phyloP scores from a whole-genome alignment of 208 protist species.

The Leishmania mexicana region DNA sequence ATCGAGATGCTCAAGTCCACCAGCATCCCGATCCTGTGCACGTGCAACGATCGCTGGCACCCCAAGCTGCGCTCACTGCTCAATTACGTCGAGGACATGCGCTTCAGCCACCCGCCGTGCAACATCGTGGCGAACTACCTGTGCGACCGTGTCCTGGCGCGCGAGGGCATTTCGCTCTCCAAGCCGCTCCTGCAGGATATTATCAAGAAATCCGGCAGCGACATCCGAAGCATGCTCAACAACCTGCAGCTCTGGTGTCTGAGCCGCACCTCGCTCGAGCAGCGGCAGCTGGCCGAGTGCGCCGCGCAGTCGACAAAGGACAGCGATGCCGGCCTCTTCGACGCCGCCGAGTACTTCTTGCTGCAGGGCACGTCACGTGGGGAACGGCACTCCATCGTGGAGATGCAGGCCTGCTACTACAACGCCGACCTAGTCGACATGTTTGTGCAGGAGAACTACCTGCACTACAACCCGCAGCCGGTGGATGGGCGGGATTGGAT shows the following conservation, averaged over 20 bases:
- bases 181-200: constrained; percentile 89
- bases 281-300: constrained; percentile 66
- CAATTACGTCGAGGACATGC: constrained; percentile 96
- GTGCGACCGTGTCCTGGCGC: constrained; percentile 88
- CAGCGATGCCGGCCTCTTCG: constrained; percentile 92
- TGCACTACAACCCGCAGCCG: constrained; percentile 81
- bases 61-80: constrained; percentile 94
- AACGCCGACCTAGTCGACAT: constrained; percentile 93
- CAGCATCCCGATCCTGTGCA: constrained; percentile 97
- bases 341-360: constrained; percentile 89
- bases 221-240: constrained; percentile 97
- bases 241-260: constrained; percentile 95
- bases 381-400: constrained; percentile 61
- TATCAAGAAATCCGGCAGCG: constrained; percentile 88
- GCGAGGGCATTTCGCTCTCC: constrained; percentile 90
- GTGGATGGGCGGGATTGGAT: constrained; percentile 33
- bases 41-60: constrained; percentile 98
- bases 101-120: constrained; percentile 89
- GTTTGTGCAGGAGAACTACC: constrained; percentile 96
- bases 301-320: constrained; percentile 89
- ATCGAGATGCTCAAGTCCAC: constrained; percentile 95
- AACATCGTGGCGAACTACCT: constrained; percentile 89
- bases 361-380: constrained; percentile 67
- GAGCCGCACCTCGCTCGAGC: constrained; percentile 52
- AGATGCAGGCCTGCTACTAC: constrained; percentile 91